Evolutionary conservation across 2,329 filamentous ascomycete species (phyloP).

Genomic region (Apiospora pterosperma): DNA sequence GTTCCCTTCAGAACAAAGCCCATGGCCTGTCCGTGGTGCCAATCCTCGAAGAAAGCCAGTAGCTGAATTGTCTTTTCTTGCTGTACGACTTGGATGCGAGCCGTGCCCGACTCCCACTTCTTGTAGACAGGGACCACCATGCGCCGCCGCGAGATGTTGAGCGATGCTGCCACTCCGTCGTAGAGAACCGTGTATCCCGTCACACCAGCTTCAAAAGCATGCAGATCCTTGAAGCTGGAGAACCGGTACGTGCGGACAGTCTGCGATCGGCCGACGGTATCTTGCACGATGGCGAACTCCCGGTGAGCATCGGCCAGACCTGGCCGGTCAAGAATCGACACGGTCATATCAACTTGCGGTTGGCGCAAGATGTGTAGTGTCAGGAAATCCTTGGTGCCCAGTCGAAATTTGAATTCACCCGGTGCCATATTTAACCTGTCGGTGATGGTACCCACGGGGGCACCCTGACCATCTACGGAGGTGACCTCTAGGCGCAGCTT

Average conservation of each 20-base stretch:
- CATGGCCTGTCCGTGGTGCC: slow-evolving; percentile 83
- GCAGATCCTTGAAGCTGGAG: slow-evolving; percentile 63
- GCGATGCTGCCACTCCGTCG: slow-evolving; percentile 67
- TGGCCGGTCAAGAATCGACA: slow-evolving; percentile 69
- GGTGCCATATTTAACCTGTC: slow-evolving; percentile 80
- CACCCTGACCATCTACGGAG: slow-evolving; percentile 52
- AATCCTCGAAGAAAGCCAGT: slow-evolving; percentile 84
- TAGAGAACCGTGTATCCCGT: slow-evolving; percentile 78
- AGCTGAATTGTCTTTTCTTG: slow-evolving; percentile 75
- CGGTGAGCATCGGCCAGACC: slow-evolving; percentile 58
- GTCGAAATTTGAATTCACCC: slow-evolving; percentile 66
- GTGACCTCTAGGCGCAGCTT: slow-evolving; percentile 72
- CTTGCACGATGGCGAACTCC: slow-evolving; percentile 60
- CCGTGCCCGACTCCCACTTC: slow-evolving; percentile 83
- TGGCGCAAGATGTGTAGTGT: slow-evolving; percentile 66
- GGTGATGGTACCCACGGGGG: slow-evolving; percentile 59
- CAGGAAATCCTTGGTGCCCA: slow-evolving; percentile 60
- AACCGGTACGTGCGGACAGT: slow-evolving; percentile 74
- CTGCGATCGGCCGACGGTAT: slow-evolving; percentile 47
- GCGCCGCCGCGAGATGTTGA: slow-evolving; percentile 77
- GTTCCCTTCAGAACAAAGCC: slow-evolving; percentile 83
- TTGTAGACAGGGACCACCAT: slow-evolving; percentile 94
- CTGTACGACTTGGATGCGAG: slow-evolving; percentile 75
- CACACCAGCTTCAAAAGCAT: slow-evolving; percentile 73
- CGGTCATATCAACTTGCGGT: slow-evolving; percentile 72